Evolutionary conservation across 2,329 filamentous ascomycete genomes (phyloP).

Genomic region (Periconia macrospinosa): DNA sequence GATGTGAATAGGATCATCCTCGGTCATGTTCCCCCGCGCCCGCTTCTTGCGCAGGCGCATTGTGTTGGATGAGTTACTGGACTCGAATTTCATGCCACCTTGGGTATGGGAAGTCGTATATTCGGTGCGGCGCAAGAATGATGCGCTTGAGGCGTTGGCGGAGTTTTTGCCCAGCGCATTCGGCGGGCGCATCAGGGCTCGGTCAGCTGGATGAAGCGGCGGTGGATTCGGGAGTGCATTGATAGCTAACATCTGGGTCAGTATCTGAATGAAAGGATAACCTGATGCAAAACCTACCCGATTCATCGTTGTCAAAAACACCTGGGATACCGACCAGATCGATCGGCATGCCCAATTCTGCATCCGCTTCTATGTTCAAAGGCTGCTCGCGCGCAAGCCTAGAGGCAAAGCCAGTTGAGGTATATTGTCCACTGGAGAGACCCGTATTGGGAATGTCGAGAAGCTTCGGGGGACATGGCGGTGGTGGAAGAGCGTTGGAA

Average conservation of each 20-base stretch:
- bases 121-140: slow-evolving; percentile 93
- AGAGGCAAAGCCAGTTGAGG: slow-evolving; percentile 85
- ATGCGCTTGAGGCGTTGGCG: slow-evolving; percentile 74
- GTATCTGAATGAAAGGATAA: slow-evolving; percentile 10
- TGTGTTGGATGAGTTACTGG: slow-evolving; percentile 52
- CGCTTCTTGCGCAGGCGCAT: slow-evolving; percentile 46
- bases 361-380: slow-evolving; percentile 94
- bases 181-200: slow-evolving; percentile 78
- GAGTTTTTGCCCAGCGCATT: slow-evolving; percentile 84
- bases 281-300: slow-evolving; percentile 61
- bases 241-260: slow-evolving; percentile 63
- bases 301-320: slow-evolving; percentile 92
- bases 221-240: slow-evolving; percentile 74
- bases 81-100: slow-evolving; percentile 51
- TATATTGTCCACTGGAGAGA: slow-evolving; percentile 83
- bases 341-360: slow-evolving; percentile 95
- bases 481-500: slow-evolving; percentile 92
- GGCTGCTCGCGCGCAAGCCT: slow-evolving; percentile 88
- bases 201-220: slow-evolving; percentile 78
- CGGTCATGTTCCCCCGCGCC: slow-evolving; percentile 38
- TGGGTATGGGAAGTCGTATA: slow-evolving; percentile 71
- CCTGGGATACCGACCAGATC: slow-evolving; percentile 93
- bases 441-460: slow-evolving; percentile 96
- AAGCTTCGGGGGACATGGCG: slow-evolving; percentile 92
- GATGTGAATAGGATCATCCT: slow-evolving; percentile 64